Evolutionary conservation across 2,329 filamentous ascomycete genomes (phyloP).

Genomic region (Amauroascus niger): DNA sequence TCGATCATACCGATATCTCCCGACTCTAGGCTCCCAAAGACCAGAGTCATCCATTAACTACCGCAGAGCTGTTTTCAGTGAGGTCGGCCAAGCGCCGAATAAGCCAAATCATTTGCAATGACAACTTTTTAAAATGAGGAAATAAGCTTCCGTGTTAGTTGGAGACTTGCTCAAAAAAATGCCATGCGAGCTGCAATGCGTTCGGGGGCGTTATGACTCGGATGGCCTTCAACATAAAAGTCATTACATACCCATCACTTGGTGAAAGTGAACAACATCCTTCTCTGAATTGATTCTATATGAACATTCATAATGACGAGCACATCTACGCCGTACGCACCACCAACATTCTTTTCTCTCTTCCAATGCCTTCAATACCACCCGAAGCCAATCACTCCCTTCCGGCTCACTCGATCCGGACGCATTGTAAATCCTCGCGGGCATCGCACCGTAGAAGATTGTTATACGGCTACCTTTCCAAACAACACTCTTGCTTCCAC

Average conservation of each 20-base stretch:
- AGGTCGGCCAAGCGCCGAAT: not conserved
- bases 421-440: constrained; percentile 10
- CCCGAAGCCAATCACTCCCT: constrained; percentile 6
- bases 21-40: not conserved
- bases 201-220: too few species aligned
- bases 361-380: constrained; percentile 4
- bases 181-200: too few species aligned
- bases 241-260: not conserved
- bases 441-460: constrained; percentile 9
- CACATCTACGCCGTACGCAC: not conserved
- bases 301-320: not conserved
- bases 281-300: not conserved
- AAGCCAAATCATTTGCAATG: not conserved
- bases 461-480: constrained; percentile 6
- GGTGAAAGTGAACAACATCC: not conserved
- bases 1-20: not conserved
- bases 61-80: not conserved
- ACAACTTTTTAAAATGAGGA: not conserved
- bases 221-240: not conserved
- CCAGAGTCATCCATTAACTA: too few species aligned
- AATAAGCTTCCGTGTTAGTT: not conserved
- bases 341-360: constrained; percentile 10
- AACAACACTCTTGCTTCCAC: not conserved
- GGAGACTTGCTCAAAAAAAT: too few species aligned
- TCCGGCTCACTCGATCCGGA: constrained; percentile 3